A percentile compares a stretch with the other conserved stretches of the same genome.
These are phyloP conservation scores for Plasmodium gonderi DNA, from an alignment of 169 alveolate genomes.

Conservation along the genomic window DNA sequence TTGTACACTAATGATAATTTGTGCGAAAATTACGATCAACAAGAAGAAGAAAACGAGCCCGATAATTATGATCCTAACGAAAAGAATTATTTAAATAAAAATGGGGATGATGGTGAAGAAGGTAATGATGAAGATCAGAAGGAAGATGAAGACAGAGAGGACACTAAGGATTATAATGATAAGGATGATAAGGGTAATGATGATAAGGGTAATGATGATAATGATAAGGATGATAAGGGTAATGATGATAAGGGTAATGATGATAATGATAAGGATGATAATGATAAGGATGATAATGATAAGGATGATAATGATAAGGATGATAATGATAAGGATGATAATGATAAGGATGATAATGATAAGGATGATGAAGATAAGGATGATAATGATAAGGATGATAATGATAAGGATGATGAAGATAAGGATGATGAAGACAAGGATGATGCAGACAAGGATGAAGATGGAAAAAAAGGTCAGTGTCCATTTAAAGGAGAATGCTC, in stretches of 20 bases:
- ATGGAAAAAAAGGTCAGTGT: too few species aligned
- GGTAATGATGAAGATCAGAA: neutral
- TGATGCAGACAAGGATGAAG: neutral
- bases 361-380: neutral
- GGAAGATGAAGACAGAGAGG: neutral
- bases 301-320: neutral
- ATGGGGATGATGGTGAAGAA: neutral
- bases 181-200: neutral
- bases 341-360: neutral
- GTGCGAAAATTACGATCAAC: neutral
- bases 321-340: neutral
- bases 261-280: neutral
- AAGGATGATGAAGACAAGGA: neutral
- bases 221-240: neutral
- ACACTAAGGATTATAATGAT: neutral
- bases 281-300: neutral
- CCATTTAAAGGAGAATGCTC: neutral
- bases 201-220: neutral
- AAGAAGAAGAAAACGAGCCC: neutral
- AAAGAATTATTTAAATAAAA: neutral
- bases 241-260: neutral
- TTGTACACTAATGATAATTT: neutral
- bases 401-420: neutral
- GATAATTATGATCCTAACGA: neutral
- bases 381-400: neutral